Evolutionary conservation across 805 yeast genomes (phyloP), one percentile per base, ranked within the genome.

Genomic region (Suhomyces sp.): DNA sequence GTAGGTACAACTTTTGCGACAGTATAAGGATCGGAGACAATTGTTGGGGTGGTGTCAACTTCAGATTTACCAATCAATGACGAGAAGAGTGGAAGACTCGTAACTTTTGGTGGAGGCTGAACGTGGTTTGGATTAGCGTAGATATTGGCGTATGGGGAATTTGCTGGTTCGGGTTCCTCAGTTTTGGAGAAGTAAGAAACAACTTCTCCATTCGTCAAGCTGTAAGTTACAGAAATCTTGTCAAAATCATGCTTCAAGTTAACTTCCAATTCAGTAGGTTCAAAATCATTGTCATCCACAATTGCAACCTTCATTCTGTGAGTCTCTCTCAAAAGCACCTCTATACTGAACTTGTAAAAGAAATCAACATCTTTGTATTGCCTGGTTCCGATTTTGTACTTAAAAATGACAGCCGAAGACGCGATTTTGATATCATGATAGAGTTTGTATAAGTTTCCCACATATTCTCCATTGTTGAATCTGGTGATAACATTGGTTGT

Each of bases 61-160:
- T 74, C 65, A 0, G 97, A 86, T 49, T 78, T 83, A 19, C 76
- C 72, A 21, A 76, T 71, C 23, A 82, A 60, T 0, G 95, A 82
- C 5, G 95, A 74, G 54, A 93, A 91, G 32, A 93, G 66, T 10
- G 96, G 95, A 19, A 77, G 70, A 25, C 81, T 88, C 26, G 75
- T 74, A 13, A 76, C 74, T 3, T 83, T 78, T 7, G 76, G 60
- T 7, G 76, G 60, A 11, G 43, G 44, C 17, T 46, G 53, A 17
- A 48, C 46, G 18, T 47, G 50, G 16, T 37, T 30, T 29, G 43
- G 53, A 19, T 48, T 36, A 39, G 36, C 26, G 71, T 39, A 42
- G 47, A 51, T 20, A 36, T 31, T 28, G 46, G 50, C 17, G 23
- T 39, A 37, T 17, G 50, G 44, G 18, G 50, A 25, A 18, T 43